Percentiles rank a stretch among this genome's conserved stretches.
Conservation (phyloP, 331 rosid species). For the Pyrus hybrid region DNA sequence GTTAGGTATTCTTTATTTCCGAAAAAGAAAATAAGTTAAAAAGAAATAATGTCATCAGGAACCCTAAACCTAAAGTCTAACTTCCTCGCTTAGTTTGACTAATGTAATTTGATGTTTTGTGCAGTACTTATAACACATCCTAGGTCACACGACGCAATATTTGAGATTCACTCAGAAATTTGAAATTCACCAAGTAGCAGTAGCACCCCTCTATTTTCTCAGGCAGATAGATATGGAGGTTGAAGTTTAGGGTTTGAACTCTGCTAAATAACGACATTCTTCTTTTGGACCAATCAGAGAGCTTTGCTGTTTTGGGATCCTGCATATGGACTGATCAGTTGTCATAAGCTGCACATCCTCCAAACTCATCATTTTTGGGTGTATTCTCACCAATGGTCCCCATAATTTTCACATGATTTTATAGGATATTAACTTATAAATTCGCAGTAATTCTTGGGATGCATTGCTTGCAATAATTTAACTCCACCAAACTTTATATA, state of each 20-base stretch:
- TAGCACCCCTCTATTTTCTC: too few relatives aligned
- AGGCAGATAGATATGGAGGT: neutral
- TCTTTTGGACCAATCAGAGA: neutral
- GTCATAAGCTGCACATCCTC: neutral
- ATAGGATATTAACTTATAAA: neutral
- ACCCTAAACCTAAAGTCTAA: too few relatives aligned
- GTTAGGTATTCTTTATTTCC: too few relatives aligned
- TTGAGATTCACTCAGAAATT: too few relatives aligned
- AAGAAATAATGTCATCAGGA: too few relatives aligned
- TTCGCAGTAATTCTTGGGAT: slow-evolving; percentile 2
- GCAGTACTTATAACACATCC: too few relatives aligned
- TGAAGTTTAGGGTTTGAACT: neutral
- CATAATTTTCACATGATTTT: neutral
- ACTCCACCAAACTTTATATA: neutral
- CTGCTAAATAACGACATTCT: neutral
- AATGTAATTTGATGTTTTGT: too few relatives aligned
- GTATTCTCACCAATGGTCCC: neutral
- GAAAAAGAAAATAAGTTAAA: too few relatives aligned
- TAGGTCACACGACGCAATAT: too few relatives aligned
- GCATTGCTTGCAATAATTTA: slow-evolving; percentile 12
- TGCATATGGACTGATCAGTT: neutral
- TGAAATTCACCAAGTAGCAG: too few relatives aligned
- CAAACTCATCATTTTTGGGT: neutral
- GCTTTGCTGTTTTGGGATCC: neutral
- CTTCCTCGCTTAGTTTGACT: too few relatives aligned